phyloP scores from a whole-genome alignment of 805 yeast genomes.

The Candida sakaeoensis region DNA sequence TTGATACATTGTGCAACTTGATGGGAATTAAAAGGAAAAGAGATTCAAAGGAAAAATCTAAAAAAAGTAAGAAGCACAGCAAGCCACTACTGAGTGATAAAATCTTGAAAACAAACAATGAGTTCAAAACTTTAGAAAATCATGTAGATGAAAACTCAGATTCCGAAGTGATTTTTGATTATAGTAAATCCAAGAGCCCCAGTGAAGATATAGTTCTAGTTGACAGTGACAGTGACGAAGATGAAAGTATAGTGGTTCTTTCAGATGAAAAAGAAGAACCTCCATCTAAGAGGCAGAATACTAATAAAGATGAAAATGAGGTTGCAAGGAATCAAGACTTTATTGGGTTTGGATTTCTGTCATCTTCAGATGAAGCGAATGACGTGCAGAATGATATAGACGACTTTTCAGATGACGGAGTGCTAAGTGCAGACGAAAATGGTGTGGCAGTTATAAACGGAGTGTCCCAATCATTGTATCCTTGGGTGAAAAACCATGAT shows the following conservation, averaged over 20 bases:
- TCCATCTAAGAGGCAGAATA: conserved; percentile 5
- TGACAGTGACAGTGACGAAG: conserved; percentile 29
- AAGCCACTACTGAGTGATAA: conserved; percentile 1
- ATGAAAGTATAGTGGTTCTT: conserved; percentile 12
- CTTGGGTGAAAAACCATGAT: conserved; percentile 79
- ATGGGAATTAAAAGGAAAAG: conserved; percentile 22
- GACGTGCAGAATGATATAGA: conserved; percentile 10
- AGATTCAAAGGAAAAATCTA: conserved; percentile 16
- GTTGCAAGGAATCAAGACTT: conserved; percentile 47
- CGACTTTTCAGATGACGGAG: conserved; percentile 27
- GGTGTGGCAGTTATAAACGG: conserved; percentile 10
- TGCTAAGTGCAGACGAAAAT: conserved; percentile 33
- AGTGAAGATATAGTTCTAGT: conserved; percentile 26
- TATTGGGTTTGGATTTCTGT: conserved; percentile 51
- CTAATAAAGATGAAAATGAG: conserved; percentile 24
- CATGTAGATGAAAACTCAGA: conserved; percentile 18
- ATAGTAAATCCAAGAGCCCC: conserved; percentile 14
- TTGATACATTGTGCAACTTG: not conserved
- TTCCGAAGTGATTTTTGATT: conserved; percentile 21
- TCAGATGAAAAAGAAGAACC: conserved; percentile 8
- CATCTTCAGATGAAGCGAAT: conserved; percentile 30
- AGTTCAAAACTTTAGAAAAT: conserved; percentile 18
- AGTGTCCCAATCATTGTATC: conserved; percentile 39
- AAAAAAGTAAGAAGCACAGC: conserved; percentile 18
- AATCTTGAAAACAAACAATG: conserved; percentile 13